Base-by-base conservation (phyloP, 2,329 filamentous ascomycete species). In the Ophiobolus disseminans region DNA sequence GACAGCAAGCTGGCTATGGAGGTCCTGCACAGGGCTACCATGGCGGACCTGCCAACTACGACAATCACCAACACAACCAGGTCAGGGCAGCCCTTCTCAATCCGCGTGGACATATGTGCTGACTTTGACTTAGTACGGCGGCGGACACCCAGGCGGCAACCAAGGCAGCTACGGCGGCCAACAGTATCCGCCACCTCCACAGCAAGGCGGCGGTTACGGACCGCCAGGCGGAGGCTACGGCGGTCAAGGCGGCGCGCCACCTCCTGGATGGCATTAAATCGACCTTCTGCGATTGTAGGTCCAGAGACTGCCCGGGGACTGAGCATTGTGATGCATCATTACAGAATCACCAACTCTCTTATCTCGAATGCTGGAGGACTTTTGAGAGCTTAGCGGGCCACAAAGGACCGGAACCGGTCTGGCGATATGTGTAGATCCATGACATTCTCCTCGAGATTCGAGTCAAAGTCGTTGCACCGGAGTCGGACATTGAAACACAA, bases 1-100 rank as follows among this genome's bases (percentile, higher is more conserved):
- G 58, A 37, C 57, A 62, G 26, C 65, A 67, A 55, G 68, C 68
- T 44, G 67, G 67, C 16, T 70, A 70, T 25, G 67, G 67, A 26
- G 67, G 67, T 5, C 63, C 67, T 8, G 63, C 63, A 14, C 50
- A 45, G 32, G 53, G 53, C 13, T 63, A 62, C 28, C 69, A 69
- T 40, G 66, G 66, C n/a, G 63, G 63, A 8, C 47, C 59, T 16
- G 53, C 52, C 17, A 66, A 64, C 47, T 66, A 70, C 40, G 64
- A 65, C 25, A 65, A 68, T 44, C 66, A 69, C 45, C 59, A 69
- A 42, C 65, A 69, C 48, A 65, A 68, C 49, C 55, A 57, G 41
- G 35, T 39, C 40, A 22, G 35, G 25, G 19, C 10, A n/a, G 3
- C 10, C 25, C 9, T 20, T 3, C 5, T 20, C 16, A n/a, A 6